Conservation (phyloP, 805 yeast genomes). For the Candida namnaoensis region DNA sequence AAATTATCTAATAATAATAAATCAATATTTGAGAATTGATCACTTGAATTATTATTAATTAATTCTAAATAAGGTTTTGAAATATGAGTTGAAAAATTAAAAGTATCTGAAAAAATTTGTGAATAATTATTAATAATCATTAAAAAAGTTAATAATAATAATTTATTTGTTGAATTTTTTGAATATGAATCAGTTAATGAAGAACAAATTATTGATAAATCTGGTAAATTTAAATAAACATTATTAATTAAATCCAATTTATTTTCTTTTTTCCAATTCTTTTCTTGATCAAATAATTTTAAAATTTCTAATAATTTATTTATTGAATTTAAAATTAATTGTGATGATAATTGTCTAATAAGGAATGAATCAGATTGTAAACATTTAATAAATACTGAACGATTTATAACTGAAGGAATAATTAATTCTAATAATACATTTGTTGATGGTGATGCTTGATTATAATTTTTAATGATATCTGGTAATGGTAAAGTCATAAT, state of each 20-base stretch:
- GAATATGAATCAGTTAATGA: constrained; percentile 32
- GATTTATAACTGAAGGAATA: constrained; percentile 57
- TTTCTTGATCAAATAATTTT: constrained; percentile 23
- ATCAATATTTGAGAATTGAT: constrained; percentile 38
- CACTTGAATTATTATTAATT: constrained; percentile 14
- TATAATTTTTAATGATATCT: constrained; percentile 17
- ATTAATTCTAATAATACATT: constrained; percentile 42
- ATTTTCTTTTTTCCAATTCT: constrained; percentile 28
- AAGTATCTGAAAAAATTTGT: constrained; percentile 24
- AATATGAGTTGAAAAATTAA: constrained; percentile 20
- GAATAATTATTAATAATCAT: constrained; percentile 33
- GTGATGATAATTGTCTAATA: constrained; percentile 56
- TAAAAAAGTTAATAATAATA: constrained; percentile 40
- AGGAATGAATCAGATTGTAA: constrained; percentile 41
- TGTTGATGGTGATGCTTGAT: constrained; percentile 23
- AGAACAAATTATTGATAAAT: constrained; percentile 32
- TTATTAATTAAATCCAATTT: constrained; percentile 24
- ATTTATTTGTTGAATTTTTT: constrained; percentile 27
- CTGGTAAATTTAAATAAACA: constrained; percentile 37
- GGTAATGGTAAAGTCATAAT: constrained; percentile 56
- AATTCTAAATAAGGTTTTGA: constrained; percentile 26
- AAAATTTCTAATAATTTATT: constrained; percentile 40
- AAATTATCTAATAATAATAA: constrained; percentile 49
- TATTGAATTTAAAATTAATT: constrained; percentile 45
- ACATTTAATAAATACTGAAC: constrained; percentile 47